A percentile compares a stretch with the other conserved stretches of the same genome.
phyloP scores from a whole-genome alignment of 2,329 filamentous ascomycete genomes.

The Orbilia brochopaga region DNA sequence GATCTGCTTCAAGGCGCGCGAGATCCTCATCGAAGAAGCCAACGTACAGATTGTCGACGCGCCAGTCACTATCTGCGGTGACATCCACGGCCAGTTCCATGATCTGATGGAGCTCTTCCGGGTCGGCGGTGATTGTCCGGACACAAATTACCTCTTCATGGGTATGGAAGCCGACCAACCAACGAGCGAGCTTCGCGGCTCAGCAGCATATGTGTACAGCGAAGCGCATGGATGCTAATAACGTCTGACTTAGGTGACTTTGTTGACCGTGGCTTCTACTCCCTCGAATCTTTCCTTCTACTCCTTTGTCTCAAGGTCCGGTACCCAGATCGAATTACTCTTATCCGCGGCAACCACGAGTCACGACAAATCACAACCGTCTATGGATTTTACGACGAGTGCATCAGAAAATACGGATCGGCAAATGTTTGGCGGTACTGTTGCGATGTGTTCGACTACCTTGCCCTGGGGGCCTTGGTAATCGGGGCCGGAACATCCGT shows the following conservation, averaged over 20 bases:
- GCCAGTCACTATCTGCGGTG: conserved; percentile 95
- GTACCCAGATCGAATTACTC: conserved; percentile 94
- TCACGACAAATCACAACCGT: conserved; percentile 96
- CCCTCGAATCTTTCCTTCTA: conserved; percentile 92
- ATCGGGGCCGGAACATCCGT: conserved; percentile 77
- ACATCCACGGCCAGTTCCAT: conserved; percentile 96
- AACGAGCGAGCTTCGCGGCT: conserved; percentile 50
- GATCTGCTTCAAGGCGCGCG: conserved; percentile 94
- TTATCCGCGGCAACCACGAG: conserved; percentile 94
- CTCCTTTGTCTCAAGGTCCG: conserved; percentile 95
- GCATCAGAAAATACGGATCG: conserved; percentile 91
- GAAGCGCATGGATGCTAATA: conserved; percentile 4
- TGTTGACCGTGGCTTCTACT: conserved; percentile 97
- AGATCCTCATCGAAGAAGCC: conserved; percentile 94
- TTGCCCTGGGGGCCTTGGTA: conserved; percentile 86
- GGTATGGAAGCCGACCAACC: conserved; percentile 63
- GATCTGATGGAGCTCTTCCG: conserved; percentile 96
- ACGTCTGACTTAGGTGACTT: conserved; percentile 73
- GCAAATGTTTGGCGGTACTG: conserved; percentile 97
- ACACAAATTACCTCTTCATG: conserved; percentile 98
- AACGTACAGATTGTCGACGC: conserved; percentile 96
- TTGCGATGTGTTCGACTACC: conserved; percentile 97
- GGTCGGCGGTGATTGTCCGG: conserved; percentile 89
- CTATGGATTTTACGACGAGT: conserved; percentile 98
- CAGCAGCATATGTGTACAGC: neutral